Base-by-base conservation (phyloP, 169 alveolate genomes). In the Cryptosporidium felis region DNA sequence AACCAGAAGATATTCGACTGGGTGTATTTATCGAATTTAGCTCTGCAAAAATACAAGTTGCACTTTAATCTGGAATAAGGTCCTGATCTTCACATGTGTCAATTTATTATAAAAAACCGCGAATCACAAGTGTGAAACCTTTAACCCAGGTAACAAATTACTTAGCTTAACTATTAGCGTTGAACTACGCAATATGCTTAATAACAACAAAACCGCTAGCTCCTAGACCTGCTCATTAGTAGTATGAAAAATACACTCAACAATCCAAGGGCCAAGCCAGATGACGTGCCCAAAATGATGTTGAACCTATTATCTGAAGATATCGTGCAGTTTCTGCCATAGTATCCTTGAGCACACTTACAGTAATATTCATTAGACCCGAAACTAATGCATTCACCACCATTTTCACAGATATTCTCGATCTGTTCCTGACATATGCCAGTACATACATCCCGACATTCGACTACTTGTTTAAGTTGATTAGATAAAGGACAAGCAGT, bases 271-370 rank as follows among this genome's bases (percentile, higher is more conserved):
- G 21, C 85, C 5, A 23, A 40, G 0, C 67, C 85, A 18, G 56
- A 40, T 18, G 85, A 74, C 28, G 49, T 74, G 14, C 85, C 85
- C 36, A 74, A 28, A 34, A 74, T 23, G 26, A 74, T 74, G 42
- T 74, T 74, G 28, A 49, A 49, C 42, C 21, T 74, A 30, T 74
- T 74, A 53, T 74, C 66, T 34, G 85, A 74, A 10, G 51, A 23
- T 26, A 74, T 49, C 14, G 65, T 56, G 36, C 85, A 74, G 23
- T 74, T 74, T 34, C 65, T 56, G 21, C 85, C 85, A 49, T 53
- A 74, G 42, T 21, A 74, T 2, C 85, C 85, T 40, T 32, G 44
- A 14, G 53, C 44, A 9, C 85, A 74, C 28, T 74, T 74, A 36
- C 85, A 74, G 21, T 53, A 53, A 23, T 74, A 74, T 1, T 38